Percentiles rank a stretch among this genome's conserved stretches.
phyloP scores from a whole-genome alignment of 1,139 yeast species.

The Pichia sp. region DNA sequence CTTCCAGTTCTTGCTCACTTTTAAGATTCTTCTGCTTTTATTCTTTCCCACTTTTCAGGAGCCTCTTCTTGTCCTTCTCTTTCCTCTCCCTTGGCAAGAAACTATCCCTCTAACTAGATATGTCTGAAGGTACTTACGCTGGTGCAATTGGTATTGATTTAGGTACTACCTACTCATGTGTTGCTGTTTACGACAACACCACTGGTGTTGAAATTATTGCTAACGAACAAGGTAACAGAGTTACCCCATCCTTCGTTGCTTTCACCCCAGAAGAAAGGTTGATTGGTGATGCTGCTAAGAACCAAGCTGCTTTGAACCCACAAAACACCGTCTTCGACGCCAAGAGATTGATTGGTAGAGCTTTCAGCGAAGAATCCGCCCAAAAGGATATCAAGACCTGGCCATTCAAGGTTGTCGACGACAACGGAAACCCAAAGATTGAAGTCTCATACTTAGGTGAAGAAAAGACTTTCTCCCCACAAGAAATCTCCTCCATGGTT shows the following conservation, averaged over 20 bases:
- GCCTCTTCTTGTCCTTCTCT: background rate
- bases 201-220: slow-evolving; percentile 80
- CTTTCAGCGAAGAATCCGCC: slow-evolving; percentile 69
- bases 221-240: slow-evolving; percentile 98
- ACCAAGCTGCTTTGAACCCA: slow-evolving; percentile 96
- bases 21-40: background rate
- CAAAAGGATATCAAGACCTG: slow-evolving; percentile 93
- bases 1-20: background rate
- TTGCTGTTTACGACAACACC: slow-evolving; percentile 68
- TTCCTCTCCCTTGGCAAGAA: slow-evolving; percentile 3
- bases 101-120: slow-evolving; percentile 34
- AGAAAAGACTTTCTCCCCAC: slow-evolving; percentile 89
- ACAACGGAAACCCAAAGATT: slow-evolving; percentile 77
- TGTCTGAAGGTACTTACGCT: slow-evolving; percentile 99
- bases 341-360: slow-evolving; percentile 94
- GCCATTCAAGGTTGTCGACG: slow-evolving; percentile 88
- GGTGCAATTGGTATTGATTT: slow-evolving; percentile 96
- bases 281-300: slow-evolving; percentile 98
- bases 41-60: background rate
- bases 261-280: slow-evolving; percentile 94
- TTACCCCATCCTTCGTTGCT: slow-evolving; percentile 94
- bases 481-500: slow-evolving; percentile 93
- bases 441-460: slow-evolving; percentile 92
- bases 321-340: slow-evolving; percentile 93
- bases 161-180: slow-evolving; percentile 97